Conservation (phyloP, 495 filamentous ascomycete genomes). For the Pseudevernia furfuracea region DNA sequence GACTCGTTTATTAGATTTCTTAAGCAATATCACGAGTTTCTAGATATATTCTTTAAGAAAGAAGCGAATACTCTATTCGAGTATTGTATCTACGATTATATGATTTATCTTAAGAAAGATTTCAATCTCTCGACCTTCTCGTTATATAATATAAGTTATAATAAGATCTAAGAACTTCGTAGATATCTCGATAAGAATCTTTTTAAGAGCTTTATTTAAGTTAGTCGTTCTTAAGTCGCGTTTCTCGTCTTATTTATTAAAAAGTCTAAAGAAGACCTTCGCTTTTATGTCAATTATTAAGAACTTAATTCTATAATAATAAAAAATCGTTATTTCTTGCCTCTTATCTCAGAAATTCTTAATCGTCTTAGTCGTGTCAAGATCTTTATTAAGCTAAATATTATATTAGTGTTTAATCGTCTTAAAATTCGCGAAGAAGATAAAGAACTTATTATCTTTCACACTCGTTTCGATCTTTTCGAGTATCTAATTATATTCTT, state of each 20-base stretch:
- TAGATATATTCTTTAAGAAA: background rate
- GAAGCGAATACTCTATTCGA: background rate
- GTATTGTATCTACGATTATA: background rate
- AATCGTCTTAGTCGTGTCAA: slow-evolving; percentile 24
- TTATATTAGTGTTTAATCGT: slow-evolving; percentile 18
- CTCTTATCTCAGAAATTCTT: slow-evolving; percentile 37
- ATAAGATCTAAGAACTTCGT: background rate
- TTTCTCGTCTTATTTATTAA: background rate
- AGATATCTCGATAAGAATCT: background rate
- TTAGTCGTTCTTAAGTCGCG: background rate
- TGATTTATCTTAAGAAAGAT: background rate
- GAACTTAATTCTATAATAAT: slow-evolving; percentile 37
- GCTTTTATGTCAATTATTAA: slow-evolving; percentile 33
- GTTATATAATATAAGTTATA: background rate
- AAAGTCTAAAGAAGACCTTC: background rate
- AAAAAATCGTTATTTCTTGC: slow-evolving; percentile 39
- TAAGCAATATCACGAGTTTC: background rate
- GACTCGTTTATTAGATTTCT: background rate
- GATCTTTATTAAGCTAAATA: slow-evolving; percentile 39
- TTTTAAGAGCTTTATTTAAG: background rate
- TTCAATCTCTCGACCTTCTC: fast-evolving
- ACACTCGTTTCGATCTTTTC: slow-evolving; percentile 28
- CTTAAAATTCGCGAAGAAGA: slow-evolving; percentile 25
- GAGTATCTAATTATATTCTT: slow-evolving; percentile 31
- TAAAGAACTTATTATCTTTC: slow-evolving; percentile 35